Evolutionary conservation across 2,329 filamentous ascomycete species (phyloP).

Genomic region (Colletotrichum cuscutae): DNA sequence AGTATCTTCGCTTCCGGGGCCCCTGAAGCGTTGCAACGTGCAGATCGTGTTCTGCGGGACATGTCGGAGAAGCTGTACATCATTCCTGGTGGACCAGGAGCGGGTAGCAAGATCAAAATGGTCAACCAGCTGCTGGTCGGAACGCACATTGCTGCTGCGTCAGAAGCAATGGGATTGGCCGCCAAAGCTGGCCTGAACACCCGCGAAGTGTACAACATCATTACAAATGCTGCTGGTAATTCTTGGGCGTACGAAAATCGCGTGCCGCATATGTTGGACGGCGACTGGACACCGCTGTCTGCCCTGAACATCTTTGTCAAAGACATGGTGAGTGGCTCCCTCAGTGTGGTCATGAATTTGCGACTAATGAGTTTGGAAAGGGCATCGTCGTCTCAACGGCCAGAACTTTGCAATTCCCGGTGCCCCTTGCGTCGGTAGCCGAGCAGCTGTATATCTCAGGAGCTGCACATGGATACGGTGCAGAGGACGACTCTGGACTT

Average conservation of each 20-base stretch:
- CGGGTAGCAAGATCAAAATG: constrained; percentile 65
- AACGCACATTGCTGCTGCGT: constrained; percentile 61
- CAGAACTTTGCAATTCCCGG: constrained; percentile 44
- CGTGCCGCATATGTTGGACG: constrained; percentile 61
- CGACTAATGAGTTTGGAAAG: constrained; percentile 7
- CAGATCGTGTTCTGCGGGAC: constrained; percentile 62
- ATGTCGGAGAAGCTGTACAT: constrained; percentile 68
- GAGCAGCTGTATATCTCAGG: constrained; percentile 47
- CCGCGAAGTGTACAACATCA: constrained; percentile 43
- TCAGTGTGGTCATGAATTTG: background rate
- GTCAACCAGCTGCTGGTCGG: constrained; percentile 63
- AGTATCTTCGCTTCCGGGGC: constrained; percentile 71
- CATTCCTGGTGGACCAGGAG: constrained; percentile 59
- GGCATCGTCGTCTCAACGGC: constrained; percentile 44
- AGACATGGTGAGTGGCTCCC: constrained; percentile 43
- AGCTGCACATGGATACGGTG: constrained; percentile 41
- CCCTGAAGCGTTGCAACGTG: constrained; percentile 59
- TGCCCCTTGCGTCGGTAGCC: constrained; percentile 46
- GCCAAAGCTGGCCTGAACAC: constrained; percentile 57
- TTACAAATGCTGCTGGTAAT: constrained; percentile 42
- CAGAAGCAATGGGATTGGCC: constrained; percentile 64
- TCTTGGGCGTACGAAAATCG: constrained; percentile 69
- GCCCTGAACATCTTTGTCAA: constrained; percentile 49
- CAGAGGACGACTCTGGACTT: constrained; percentile 42
- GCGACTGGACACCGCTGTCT: constrained; percentile 54